Conservation (phyloP, 371 early-diverging fungal species). For the Mycotypha africana region DNA sequence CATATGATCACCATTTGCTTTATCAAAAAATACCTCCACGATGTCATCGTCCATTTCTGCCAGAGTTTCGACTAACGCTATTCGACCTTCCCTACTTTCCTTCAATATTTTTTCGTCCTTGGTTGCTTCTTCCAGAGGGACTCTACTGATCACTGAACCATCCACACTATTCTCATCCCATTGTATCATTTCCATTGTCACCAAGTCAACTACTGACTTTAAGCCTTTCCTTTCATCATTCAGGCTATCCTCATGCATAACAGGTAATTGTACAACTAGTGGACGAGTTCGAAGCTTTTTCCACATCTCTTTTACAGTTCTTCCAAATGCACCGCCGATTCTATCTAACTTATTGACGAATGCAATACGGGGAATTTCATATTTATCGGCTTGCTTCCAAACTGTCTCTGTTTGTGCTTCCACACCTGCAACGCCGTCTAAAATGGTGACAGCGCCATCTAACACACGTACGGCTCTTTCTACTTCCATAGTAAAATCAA, state of each 20-base stretch:
- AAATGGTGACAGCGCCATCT: conserved; percentile 89
- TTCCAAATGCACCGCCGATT: conserved; percentile 67
- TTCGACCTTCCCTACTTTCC: conserved; percentile 52
- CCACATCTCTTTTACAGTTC: conserved; percentile 61
- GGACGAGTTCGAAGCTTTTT: conserved; percentile 63
- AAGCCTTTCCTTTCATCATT: conserved; percentile 24
- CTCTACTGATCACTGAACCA: conserved; percentile 42
- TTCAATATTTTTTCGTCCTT: conserved; percentile 25
- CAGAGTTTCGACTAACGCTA: conserved; percentile 75
- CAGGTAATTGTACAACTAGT: conserved; percentile 71
- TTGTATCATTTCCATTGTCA: conserved; percentile 67
- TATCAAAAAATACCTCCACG: conserved; percentile 73
- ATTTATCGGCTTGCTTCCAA: conserved; percentile 86
- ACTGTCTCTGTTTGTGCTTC: conserved; percentile 96
- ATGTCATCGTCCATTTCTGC: conserved; percentile 83
- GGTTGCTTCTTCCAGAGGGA: conserved; percentile 19
- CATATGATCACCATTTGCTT: conserved; percentile 64
- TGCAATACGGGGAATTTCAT: conserved; percentile 77
- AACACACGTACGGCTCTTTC: conserved; percentile 89
- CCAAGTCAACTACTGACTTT: conserved; percentile 71
- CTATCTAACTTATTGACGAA: conserved; percentile 97
- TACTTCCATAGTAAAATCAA: conserved; percentile 95
- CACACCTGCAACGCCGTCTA: conserved; percentile 95
- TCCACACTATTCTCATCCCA: conserved; percentile 53
- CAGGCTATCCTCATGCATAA: conserved; percentile 45